Evolutionary conservation across 768 basidiomycete genomes (phyloP).

Genomic region (Amanita inopinata): DNA sequence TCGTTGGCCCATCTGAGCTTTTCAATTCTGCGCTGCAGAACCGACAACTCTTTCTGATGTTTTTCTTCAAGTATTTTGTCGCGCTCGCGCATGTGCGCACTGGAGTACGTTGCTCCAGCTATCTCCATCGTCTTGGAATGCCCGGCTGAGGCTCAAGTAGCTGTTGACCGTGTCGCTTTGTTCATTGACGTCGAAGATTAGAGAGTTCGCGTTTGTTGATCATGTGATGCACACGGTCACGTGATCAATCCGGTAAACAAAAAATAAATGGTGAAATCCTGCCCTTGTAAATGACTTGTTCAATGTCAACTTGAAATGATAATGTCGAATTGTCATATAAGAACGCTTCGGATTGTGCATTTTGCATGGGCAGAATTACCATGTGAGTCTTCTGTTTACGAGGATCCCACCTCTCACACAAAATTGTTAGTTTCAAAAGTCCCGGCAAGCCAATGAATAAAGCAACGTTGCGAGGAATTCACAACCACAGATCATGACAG

Average conservation of each 20-base stretch:
- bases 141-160: not conserved
- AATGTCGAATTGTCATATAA: too few relatives aligned
- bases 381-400: too few relatives aligned
- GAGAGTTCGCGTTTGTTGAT: not conserved
- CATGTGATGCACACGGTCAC: slow-evolving; percentile 8
- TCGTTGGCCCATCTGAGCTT: slow-evolving; percentile 25
- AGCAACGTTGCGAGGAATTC: too few relatives aligned
- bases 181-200: not conserved
- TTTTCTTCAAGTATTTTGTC: slow-evolving; percentile 27
- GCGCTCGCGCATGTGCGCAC: slow-evolving; percentile 24
- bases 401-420: too few relatives aligned
- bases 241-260: not conserved
- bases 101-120: slow-evolving; percentile 19
- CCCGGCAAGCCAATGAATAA: too few relatives aligned
- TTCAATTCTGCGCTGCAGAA: slow-evolving; percentile 21
- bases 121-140: slow-evolving; percentile 1
- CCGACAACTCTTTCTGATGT: slow-evolving; percentile 22
- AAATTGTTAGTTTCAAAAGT: too few relatives aligned
- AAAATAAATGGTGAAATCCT: too few relatives aligned
- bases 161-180: not conserved
- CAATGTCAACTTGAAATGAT: too few relatives aligned
- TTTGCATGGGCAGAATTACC: too few relatives aligned
- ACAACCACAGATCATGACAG: too few relatives aligned
- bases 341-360: too few relatives aligned
- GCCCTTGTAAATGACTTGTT: too few relatives aligned